A percentile compares a stretch with the other conserved stretches of the same genome.
These are phyloP conservation scores for Prunus fruticosa DNA, from an alignment of 306 rosid species.

Conservation along the genomic window DNA sequence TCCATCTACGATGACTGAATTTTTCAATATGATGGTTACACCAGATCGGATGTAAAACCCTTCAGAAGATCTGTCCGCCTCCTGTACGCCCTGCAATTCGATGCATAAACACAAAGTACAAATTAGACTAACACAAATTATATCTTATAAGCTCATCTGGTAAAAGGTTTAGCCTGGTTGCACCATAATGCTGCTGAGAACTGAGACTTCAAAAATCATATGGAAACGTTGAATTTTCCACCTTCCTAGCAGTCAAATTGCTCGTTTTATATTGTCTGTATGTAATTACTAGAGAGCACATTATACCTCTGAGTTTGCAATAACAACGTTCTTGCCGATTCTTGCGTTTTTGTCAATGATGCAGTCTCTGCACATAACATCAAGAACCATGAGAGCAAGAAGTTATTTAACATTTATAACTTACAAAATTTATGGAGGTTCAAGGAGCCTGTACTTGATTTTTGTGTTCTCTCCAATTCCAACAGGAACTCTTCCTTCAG, in stretches of 20 bases:
- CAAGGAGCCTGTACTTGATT: slow-evolving; percentile 51
- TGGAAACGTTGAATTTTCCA: not conserved
- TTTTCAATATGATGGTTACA: slow-evolving; percentile 61
- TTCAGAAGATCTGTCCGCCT: slow-evolving; percentile 83
- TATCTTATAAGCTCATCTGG: not conserved
- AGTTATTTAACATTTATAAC: not conserved
- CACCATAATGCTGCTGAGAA: too few relatives aligned
- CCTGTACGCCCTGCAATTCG: slow-evolving; percentile 76
- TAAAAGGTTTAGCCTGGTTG: too few relatives aligned
- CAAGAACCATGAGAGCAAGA: slow-evolving; percentile 13
- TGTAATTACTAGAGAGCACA: not conserved
- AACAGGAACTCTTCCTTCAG: slow-evolving; percentile 83
- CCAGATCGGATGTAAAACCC: slow-evolving; percentile 94
- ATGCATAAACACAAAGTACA: not conserved
- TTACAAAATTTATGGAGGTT: not conserved
- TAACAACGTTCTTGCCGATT: slow-evolving; percentile 74
- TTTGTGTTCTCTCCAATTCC: slow-evolving; percentile 91
- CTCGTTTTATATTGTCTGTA: too few relatives aligned
- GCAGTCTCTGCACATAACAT: slow-evolving; percentile 59
- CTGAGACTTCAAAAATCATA: not conserved
- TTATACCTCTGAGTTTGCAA: slow-evolving; percentile 73
- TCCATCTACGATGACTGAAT: slow-evolving; percentile 66
- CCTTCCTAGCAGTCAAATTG: too few relatives aligned
- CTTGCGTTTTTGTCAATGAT: slow-evolving; percentile 94
- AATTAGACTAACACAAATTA: not conserved